These are phyloP conservation scores for Apiospora phragmitis DNA, from an alignment of 2,329 filamentous ascomycete genomes.

Conservation along the genomic window DNA sequence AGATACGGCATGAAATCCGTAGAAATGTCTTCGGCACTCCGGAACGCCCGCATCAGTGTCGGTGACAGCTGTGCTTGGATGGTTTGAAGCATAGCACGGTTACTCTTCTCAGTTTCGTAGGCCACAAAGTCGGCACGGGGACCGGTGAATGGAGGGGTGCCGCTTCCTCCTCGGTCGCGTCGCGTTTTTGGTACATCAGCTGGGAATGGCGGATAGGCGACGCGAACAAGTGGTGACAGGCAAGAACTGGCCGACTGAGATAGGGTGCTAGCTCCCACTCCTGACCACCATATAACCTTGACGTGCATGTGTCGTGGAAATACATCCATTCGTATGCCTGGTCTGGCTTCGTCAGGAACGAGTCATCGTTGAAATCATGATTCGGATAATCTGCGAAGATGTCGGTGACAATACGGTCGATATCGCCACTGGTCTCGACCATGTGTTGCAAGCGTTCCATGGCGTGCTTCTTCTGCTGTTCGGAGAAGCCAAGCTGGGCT, in stretches of 20 bases:
- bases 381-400: constrained; percentile 85
- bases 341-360: constrained; percentile 79
- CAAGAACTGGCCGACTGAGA: constrained; percentile 80
- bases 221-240: constrained; percentile 90
- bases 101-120: constrained; percentile 77
- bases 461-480: constrained; percentile 70
- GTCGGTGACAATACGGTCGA: constrained; percentile 76
- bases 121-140: constrained; percentile 80
- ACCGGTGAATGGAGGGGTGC: constrained; percentile 73
- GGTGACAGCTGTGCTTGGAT: constrained; percentile 73
- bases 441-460: constrained; percentile 74
- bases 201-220: constrained; percentile 58
- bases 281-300: constrained; percentile 76
- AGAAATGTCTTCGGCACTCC: constrained; percentile 74
- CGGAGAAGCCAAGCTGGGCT: constrained; percentile 67
- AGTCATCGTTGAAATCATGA: constrained; percentile 91
- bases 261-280: constrained; percentile 93
- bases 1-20: constrained; percentile 85
- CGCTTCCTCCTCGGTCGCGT: constrained; percentile 47
- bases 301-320: constrained; percentile 85
- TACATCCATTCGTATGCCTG: constrained; percentile 89
- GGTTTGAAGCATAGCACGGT: constrained; percentile 69
- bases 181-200: constrained; percentile 45
- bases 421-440: constrained; percentile 76
- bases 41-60: constrained; percentile 73